Percentiles rank a stretch among this genome's conserved stretches.
phyloP scores from a whole-genome alignment of 169 alveolate species.

The Hepatocystis sp. region DNA sequence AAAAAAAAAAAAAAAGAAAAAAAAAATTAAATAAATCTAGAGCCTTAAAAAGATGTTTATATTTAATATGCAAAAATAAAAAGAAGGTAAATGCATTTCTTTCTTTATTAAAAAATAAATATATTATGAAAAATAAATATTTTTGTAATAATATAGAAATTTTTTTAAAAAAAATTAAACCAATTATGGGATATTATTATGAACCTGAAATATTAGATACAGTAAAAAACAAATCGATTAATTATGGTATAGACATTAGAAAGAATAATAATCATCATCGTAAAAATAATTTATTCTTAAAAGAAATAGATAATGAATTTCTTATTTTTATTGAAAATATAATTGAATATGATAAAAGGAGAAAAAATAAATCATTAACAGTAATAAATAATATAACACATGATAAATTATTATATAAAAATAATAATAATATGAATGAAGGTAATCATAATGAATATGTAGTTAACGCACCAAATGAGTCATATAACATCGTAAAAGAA shows the following conservation, averaged over 20 bases:
- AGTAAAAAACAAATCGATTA: slow-evolving; percentile 19
- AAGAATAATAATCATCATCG: slow-evolving; percentile 9
- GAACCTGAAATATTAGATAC: slow-evolving; percentile 17
- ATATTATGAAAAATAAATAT: slow-evolving; percentile 25
- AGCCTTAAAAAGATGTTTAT: slow-evolving; percentile 20
- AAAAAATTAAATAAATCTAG: slow-evolving; percentile 6
- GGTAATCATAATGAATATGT: slow-evolving; percentile 30
- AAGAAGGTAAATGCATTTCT: slow-evolving; percentile 40
- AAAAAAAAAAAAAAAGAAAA: background rate
- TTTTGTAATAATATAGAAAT: slow-evolving; percentile 20
- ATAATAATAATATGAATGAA: no score
- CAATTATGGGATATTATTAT: slow-evolving; percentile 32
- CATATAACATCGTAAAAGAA: slow-evolving; percentile 51
- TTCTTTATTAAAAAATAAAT: slow-evolving; percentile 24
- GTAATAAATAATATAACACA: slow-evolving; percentile 24
- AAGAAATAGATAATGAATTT: slow-evolving; percentile 58
- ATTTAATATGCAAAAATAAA: slow-evolving; percentile 41
- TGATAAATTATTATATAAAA: background rate
- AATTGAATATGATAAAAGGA: slow-evolving; percentile 65
- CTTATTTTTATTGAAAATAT: slow-evolving; percentile 46
- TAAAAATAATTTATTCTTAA: slow-evolving; percentile 8
- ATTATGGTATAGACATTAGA: no score
- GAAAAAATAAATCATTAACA: slow-evolving; percentile 19
- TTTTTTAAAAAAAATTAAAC: slow-evolving; percentile 38
- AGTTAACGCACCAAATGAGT: slow-evolving; percentile 44